Conservation (phyloP, 345 rosid species). For the Melastoma malabathricum region DNA sequence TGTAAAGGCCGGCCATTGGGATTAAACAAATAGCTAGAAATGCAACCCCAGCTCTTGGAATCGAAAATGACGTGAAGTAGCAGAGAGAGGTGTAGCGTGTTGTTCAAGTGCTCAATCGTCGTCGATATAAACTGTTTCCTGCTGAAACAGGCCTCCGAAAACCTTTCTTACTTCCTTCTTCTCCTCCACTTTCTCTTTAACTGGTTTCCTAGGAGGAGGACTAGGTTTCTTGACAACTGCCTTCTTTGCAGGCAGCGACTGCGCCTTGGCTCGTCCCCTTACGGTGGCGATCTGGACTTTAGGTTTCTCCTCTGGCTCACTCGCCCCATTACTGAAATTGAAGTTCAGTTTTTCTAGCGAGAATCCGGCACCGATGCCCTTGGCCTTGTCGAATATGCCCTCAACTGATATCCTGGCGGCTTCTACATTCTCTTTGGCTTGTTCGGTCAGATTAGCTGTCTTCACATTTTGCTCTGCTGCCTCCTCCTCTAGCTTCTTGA, state of each 20-base stretch:
- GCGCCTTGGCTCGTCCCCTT: slow-evolving; percentile 80
- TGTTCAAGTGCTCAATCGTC: slow-evolving; percentile 37
- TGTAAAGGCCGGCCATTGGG: too few relatives aligned
- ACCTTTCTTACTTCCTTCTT: slow-evolving; percentile 62
- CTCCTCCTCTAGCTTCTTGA: slow-evolving; percentile 36
- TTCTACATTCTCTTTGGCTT: slow-evolving; percentile 47
- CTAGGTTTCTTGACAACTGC: slow-evolving; percentile 33
- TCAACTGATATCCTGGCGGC: slow-evolving; percentile 39
- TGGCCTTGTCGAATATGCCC: slow-evolving; percentile 44
- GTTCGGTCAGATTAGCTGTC: slow-evolving; percentile 45
- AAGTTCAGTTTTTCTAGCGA: slow-evolving; percentile 62
- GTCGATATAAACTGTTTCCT: slow-evolving; percentile 78
- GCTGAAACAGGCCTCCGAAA: slow-evolving; percentile 82
- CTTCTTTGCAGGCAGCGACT: slow-evolving; percentile 40
- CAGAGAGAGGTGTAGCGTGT: neutral
- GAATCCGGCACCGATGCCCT: slow-evolving; percentile 48
- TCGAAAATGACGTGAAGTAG: neutral
- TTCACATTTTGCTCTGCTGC: slow-evolving; percentile 37
- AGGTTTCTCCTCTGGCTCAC: slow-evolving; percentile 23
- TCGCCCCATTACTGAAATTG: slow-evolving; percentile 44
- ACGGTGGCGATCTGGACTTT: slow-evolving; percentile 70
- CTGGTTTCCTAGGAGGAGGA: neutral
- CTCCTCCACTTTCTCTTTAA: slow-evolving; percentile 20
- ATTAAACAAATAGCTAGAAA: too few relatives aligned
- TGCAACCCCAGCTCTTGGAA: neutral